Percentiles rank a stretch among this genome's conserved stretches.
Evolutionary conservation across 768 basidiomycete species (phyloP).

Genomic region (Cytidiella melzeri): DNA sequence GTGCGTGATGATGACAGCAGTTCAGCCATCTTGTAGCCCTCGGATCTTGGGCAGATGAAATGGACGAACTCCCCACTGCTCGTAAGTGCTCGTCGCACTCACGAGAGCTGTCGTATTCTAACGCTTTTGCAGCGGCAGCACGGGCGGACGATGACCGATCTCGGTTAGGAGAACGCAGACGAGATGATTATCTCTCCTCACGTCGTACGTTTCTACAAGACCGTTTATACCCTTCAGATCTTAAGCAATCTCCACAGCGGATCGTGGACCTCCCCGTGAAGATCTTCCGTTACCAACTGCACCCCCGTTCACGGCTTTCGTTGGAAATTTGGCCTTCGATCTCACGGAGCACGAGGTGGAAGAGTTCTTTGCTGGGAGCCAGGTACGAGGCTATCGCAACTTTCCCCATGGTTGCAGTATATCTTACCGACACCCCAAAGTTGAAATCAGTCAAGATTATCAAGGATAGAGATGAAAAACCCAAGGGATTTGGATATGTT

Average conservation of each 20-base stretch:
- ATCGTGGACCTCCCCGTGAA: slow-evolving; percentile 62
- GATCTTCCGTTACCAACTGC: slow-evolving; percentile 94
- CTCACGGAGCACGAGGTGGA: slow-evolving; percentile 78
- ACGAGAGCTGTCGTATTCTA: background rate
- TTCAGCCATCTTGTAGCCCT: slow-evolving; percentile 42
- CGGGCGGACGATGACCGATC: slow-evolving; percentile 60
- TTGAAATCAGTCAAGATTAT: slow-evolving; percentile 89
- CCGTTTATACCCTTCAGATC: slow-evolving; percentile 4
- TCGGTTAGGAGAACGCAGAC: slow-evolving; percentile 45
- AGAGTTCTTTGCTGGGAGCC: slow-evolving; percentile 64
- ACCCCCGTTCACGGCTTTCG: slow-evolving; percentile 94
- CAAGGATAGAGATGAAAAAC: slow-evolving; percentile 86
- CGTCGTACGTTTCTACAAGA: slow-evolving; percentile 43
- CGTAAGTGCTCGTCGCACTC: slow-evolving; percentile 52
- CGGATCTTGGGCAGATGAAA: slow-evolving; percentile 99
- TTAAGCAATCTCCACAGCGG: slow-evolving; percentile 31
- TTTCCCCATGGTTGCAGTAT: too few relatives aligned
- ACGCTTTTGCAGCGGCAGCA: slow-evolving; percentile 43
- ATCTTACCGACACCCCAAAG: slow-evolving; percentile 28
- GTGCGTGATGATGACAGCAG: background rate
- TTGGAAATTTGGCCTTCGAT: slow-evolving; percentile 95
- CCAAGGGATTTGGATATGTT: slow-evolving; percentile 97
- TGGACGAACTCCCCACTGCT: slow-evolving; percentile 88
- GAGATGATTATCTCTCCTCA: slow-evolving; percentile 60
- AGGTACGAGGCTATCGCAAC: slow-evolving; percentile 42